Percentiles rank a stretch among this genome's conserved stretches.
phyloP scores from a whole-genome alignment of 345 rosid genomes.

The Eucalyptus victrix region DNA sequence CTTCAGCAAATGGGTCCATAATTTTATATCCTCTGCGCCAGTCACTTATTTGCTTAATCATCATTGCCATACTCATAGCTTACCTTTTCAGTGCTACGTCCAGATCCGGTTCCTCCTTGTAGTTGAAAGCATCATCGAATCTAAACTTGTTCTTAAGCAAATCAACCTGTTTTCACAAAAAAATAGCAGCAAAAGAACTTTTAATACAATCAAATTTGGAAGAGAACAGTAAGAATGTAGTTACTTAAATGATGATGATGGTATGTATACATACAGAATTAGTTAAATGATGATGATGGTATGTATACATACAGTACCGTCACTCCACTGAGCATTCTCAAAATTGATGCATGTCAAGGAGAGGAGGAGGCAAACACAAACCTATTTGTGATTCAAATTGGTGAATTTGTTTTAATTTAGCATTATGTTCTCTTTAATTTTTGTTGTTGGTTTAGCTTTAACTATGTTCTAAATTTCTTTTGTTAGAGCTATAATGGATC shows the following conservation, averaged over 20 bases:
- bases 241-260: background rate
- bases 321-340: background rate
- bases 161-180: slow-evolving; percentile 25
- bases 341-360: background rate
- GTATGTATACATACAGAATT: background rate
- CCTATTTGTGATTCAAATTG: no score
- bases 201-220: background rate
- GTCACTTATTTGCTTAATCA: background rate
- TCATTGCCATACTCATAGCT: background rate
- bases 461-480: no score
- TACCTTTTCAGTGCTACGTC: slow-evolving; percentile 53
- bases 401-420: no score
- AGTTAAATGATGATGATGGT: background rate
- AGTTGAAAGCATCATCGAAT: slow-evolving; percentile 69
- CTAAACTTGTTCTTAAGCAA: slow-evolving; percentile 51
- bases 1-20: background rate
- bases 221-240: background rate
- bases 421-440: no score
- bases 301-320: background rate
- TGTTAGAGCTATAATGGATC: no score
- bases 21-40: background rate
- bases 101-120: slow-evolving; percentile 46
- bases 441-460: no score
- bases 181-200: background rate
- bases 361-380: no score